phyloP scores from a whole-genome alignment of 2,329 filamentous ascomycete species.

The Botrytis byssoidea region DNA sequence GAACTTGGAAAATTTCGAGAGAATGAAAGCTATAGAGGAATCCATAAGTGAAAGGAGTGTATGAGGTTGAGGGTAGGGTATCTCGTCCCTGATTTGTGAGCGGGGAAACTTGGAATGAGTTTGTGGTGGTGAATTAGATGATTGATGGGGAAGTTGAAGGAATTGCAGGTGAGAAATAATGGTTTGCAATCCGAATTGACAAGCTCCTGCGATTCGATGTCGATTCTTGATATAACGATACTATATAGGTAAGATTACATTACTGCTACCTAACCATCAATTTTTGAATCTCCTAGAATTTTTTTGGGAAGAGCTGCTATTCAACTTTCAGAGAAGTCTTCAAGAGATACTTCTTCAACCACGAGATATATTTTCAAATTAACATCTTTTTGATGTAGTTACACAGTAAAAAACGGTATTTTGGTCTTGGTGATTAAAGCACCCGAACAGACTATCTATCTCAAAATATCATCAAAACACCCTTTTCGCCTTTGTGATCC shows the following conservation, averaged over 20 bases:
- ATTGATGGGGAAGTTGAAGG: rapidly evolving
- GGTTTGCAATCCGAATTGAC: too few relatives aligned
- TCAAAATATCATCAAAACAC: background rate
- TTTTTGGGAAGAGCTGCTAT: rapidly evolving
- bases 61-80: background rate
- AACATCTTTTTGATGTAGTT: background rate
- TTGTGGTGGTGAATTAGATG: background rate
- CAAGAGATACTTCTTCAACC: background rate
- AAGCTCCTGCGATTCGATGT: too few relatives aligned
- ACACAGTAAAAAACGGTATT: rapidly evolving
- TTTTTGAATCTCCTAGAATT: too few relatives aligned
- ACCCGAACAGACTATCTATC: background rate
- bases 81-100: background rate
- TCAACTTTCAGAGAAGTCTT: background rate
- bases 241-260: too few relatives aligned
- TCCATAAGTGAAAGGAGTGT: rapidly evolving
- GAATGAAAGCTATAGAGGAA: background rate
- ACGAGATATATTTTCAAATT: rapidly evolving
- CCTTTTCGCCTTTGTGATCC: background rate
- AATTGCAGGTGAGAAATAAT: too few relatives aligned
- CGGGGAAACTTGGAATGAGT: background rate
- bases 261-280: too few relatives aligned
- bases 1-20: background rate
- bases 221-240: too few relatives aligned
- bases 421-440: rapidly evolving